A percentile compares a stretch with the other conserved stretches of the same genome.
Conservation (phyloP, 73 alveolate species). For the Symbiodinium pilosum region DNA sequence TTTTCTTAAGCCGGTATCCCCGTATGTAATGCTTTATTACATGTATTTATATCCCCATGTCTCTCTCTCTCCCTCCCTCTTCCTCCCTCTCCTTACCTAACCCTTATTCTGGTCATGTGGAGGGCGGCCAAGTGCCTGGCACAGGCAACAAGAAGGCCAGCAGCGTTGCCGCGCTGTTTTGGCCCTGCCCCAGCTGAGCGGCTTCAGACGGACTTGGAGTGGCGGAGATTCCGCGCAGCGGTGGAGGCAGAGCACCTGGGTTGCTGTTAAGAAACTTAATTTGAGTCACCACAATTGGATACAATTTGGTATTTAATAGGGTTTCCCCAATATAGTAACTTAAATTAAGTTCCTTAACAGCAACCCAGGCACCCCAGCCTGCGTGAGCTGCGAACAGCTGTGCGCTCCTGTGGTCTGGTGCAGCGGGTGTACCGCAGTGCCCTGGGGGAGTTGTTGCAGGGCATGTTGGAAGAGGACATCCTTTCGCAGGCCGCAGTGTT, state of each 20-base stretch:
- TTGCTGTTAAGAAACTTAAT: too few species aligned
- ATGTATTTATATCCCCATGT: too few species aligned
- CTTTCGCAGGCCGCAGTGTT: background rate
- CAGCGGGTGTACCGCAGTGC: background rate
- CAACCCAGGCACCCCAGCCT: background rate
- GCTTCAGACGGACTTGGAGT: background rate
- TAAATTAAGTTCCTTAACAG: too few species aligned
- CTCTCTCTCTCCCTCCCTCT: too few species aligned
- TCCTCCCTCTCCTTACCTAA: too few species aligned
- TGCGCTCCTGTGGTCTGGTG: background rate
- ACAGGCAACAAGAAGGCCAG: background rate
- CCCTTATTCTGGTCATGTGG: too few species aligned
- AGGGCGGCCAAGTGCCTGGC: too few species aligned
- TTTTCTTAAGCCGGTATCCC: too few species aligned
- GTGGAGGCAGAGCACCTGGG: background rate
- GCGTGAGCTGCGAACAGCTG: background rate
- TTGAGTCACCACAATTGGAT: too few species aligned
- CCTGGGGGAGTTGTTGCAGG: background rate
- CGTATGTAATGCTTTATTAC: too few species aligned
- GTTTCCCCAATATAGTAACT: too few species aligned
- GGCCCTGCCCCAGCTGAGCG: constrained; percentile 9
- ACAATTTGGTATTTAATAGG: too few species aligned
- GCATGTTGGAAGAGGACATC: background rate
- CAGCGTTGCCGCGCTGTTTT: background rate
- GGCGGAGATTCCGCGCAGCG: background rate